Evolutionary conservation across 257 asterid species (phyloP).

Genomic region (Cynanchum wilfordii): DNA sequence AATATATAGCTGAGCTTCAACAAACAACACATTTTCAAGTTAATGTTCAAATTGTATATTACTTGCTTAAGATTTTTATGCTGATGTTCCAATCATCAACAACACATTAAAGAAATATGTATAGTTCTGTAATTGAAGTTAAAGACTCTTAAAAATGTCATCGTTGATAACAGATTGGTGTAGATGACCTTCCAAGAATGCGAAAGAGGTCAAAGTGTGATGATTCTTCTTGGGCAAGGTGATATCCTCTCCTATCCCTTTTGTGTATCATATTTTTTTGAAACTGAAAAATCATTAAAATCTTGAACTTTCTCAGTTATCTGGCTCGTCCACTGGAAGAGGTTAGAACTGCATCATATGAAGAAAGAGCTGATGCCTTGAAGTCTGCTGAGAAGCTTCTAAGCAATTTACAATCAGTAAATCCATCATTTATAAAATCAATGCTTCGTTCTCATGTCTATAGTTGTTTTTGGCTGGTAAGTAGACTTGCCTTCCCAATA

Average conservation of each 20-base stretch:
- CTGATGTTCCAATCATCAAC: neutral
- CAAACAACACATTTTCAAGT: neutral
- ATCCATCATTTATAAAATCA: slow-evolving; percentile 72
- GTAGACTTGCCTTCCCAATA: slow-evolving; percentile 18
- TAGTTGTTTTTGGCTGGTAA: slow-evolving; percentile 94
- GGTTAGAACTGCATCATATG: slow-evolving; percentile 56
- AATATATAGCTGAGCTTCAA: neutral
- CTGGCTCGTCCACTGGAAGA: slow-evolving; percentile 81
- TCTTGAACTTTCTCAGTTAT: slow-evolving; percentile 42
- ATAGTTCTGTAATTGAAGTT: neutral
- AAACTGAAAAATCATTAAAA: slow-evolving; percentile 7
- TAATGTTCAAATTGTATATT: neutral
- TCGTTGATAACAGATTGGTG: slow-evolving; percentile 39
- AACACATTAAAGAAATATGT: neutral
- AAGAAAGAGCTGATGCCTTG: slow-evolving; percentile 49
- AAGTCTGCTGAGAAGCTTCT: slow-evolving; percentile 64
- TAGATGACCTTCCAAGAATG: slow-evolving; percentile 38
- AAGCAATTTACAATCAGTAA: slow-evolving; percentile 46
- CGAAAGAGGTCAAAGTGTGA: slow-evolving; percentile 45
- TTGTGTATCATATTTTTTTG: neutral
- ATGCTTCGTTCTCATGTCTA: slow-evolving; percentile 94
- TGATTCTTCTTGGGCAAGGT: slow-evolving; percentile 76
- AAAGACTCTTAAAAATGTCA: neutral
- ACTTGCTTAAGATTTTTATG: neutral
- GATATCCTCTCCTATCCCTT: neutral